Evolutionary conservation across 2,329 filamentous ascomycete species (phyloP), one percentile per base, ranked within the genome.

Genomic region (Tolypocladium ophioglossoides): DNA sequence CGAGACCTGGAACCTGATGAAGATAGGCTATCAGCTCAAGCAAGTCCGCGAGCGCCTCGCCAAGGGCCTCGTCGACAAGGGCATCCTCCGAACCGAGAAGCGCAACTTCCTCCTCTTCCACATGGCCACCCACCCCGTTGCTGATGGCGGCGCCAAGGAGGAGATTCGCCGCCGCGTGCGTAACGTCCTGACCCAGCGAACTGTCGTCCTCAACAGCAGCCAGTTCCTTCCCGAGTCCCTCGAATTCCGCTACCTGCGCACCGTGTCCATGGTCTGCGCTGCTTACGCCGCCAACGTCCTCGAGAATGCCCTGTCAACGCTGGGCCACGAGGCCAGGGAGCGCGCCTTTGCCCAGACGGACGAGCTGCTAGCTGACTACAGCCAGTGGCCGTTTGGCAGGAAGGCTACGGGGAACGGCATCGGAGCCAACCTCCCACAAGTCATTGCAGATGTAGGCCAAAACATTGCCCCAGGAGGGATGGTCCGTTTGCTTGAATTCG

Each of bases 1-100:
- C 70, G 94, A 99, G 74, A 99, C 94, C 54, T 99, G 94, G 94
- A 99, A 99, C 70, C 77, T 99, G 61, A 97, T 99, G 94, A 99
- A 99, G 79, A 99, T 99, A 65, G 94, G 94, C 70, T 99, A 99
- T 74, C 94, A 99, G 77, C 82, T 99, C 64, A 99, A 99, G 77
- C 94, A 99, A 79, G 94, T 99, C 56, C 91, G 94, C 68, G 94
- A 99, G 77, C 89, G 94, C 55, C 82, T 99, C 55, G 92, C 91
- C 66, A 99, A 99, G 74, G 94, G 94, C 37, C 83, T 99, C 48
- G 94, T 99, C 60, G 94, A 99, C 77, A 99, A 99, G 77, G 94
- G 94, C 66, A 96, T 99, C 69, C 83, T 99, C 55, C 89, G 94
- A 64, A 99, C 94, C 57, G 94, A 99, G 74, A 99, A 99, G 79